Evolutionary conservation across 257 asterid species (phyloP).

Genomic region (Cruciata laevipes): DNA sequence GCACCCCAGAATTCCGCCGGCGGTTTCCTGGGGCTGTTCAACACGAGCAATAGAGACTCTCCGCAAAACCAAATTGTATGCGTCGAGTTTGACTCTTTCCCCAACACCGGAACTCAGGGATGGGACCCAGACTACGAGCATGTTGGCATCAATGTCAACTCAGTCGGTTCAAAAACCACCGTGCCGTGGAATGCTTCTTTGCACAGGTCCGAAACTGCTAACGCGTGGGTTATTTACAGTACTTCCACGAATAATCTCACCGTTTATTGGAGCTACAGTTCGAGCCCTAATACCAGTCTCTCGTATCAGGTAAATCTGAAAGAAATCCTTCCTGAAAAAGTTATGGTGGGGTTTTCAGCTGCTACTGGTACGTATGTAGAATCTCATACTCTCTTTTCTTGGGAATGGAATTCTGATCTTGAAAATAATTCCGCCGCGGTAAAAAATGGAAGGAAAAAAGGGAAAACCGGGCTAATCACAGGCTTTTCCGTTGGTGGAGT

Average conservation of each 20-base stretch:
- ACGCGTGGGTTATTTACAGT: constrained; percentile 28
- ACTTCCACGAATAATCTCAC: constrained; percentile 21
- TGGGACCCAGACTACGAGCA: constrained; percentile 38
- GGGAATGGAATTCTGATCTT: constrained; percentile 30
- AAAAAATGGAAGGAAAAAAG: neutral
- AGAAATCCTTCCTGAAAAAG: constrained; percentile 26
- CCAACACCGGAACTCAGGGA: constrained; percentile 5
- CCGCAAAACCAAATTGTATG: constrained; percentile 17
- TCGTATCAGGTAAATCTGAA: constrained; percentile 21
- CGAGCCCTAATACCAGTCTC: constrained; percentile 18
- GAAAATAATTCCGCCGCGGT: constrained; percentile 4
- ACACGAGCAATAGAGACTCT: constrained; percentile 20
- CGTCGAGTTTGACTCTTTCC: constrained; percentile 30
- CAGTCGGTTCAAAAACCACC: constrained; percentile 19
- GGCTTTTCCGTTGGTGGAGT: constrained; percentile 19
- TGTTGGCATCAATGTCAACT: constrained; percentile 30
- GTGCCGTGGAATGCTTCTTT: constrained; percentile 27
- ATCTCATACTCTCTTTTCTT: constrained; percentile 18
- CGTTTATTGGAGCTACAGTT: constrained; percentile 29
- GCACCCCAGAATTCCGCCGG: constrained; percentile 36
- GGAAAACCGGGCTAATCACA: constrained; percentile 9
- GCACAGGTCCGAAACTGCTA: constrained; percentile 20
- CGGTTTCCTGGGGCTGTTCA: constrained; percentile 35
- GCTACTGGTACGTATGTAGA: constrained; percentile 24
- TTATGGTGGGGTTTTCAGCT: constrained; percentile 30